phyloP scores from a whole-genome alignment of 208 protist species.

The Acanthamoeba lenticulata region DNA sequence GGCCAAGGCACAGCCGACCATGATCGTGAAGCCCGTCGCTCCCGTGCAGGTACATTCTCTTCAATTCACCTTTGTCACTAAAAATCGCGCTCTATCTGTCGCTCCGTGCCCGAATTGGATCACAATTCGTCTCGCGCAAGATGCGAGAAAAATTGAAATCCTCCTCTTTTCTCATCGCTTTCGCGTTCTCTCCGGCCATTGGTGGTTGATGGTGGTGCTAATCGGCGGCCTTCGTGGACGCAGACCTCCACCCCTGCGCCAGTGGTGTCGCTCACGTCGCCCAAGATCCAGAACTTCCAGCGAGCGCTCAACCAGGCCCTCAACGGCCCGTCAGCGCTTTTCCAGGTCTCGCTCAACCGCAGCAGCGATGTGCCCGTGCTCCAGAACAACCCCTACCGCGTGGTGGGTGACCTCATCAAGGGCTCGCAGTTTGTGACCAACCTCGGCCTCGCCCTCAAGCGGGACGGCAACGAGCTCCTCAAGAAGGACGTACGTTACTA shows the following conservation, averaged over 20 bases:
- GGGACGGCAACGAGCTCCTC: background rate
- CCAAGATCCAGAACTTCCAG: slow-evolving; percentile 16
- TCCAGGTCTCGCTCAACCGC: background rate
- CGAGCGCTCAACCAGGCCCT: background rate
- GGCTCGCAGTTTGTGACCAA: slow-evolving; percentile 1
- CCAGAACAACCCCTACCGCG: slow-evolving; percentile 7
- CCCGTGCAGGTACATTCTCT: background rate
- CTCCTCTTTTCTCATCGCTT: no score
- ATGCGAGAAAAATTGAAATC: background rate
- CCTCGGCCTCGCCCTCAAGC: slow-evolving; percentile 18
- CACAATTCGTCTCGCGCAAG: no score
- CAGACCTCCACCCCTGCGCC: background rate
- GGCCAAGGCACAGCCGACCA: background rate
- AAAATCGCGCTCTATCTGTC: no score
- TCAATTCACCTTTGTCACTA: no score
- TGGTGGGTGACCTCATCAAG: background rate
- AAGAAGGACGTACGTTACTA: slow-evolving; percentile 20
- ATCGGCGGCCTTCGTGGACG: background rate
- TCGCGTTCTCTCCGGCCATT: background rate
- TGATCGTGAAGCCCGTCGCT: background rate
- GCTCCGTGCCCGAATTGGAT: no score
- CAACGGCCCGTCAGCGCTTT: background rate
- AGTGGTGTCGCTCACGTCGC: background rate
- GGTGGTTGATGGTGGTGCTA: background rate
- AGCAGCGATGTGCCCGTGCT: slow-evolving; percentile 8